Evolutionary conservation across 2,329 filamentous ascomycete species (phyloP), one percentile per base, ranked within the genome.

Genomic region (Pochonia chlamydosporia): DNA sequence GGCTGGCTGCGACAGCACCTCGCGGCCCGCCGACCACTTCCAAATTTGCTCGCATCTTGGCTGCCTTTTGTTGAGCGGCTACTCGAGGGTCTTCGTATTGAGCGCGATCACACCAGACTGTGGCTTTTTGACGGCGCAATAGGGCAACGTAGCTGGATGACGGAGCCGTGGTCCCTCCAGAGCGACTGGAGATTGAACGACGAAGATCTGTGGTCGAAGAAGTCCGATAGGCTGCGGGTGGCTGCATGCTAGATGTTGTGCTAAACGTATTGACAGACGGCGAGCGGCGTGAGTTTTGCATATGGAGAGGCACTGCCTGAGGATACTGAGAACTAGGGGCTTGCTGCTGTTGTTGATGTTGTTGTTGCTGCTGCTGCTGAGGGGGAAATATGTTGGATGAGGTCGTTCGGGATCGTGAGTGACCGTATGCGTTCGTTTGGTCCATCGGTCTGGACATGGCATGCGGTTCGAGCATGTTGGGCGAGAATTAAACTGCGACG

Each of bases 91-190:
- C 93, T 67, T 97, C 90, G 52, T 88, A 84, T 65, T 99, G 93
- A 9, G 92, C 81, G 46, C 91, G 85, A 63, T 97, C 93, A 71
- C 91, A 96, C 93, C 93, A 99, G 4, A 99, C 93, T 0, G 93
- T 99, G 26, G 90, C 93, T 66, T 97, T 97, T 69, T 99, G 93
- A 65, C 91, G 92, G 52, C 93, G 83, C 70, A 99, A 85, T n/a
- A 96, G 77, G 30, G 93, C 91, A 44, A 99, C 93, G 67, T 99
- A 99, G 54, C 89, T 84, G n/a, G 77, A 77, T 2, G 85, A 70
- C 52, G 79, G 78, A 14, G 73, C 73, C 47, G 72, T 58, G 21
- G 66, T 62, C 40, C 72, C 72, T 52, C 77, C 79, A 20, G 89
- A 95, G 58, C 89, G 83, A 44, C 86, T 87, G 3, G 89, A 95